Evolutionary conservation across 2,329 filamentous ascomycete genomes (phyloP).

Genomic region (Paradendryphiella salina): DNA sequence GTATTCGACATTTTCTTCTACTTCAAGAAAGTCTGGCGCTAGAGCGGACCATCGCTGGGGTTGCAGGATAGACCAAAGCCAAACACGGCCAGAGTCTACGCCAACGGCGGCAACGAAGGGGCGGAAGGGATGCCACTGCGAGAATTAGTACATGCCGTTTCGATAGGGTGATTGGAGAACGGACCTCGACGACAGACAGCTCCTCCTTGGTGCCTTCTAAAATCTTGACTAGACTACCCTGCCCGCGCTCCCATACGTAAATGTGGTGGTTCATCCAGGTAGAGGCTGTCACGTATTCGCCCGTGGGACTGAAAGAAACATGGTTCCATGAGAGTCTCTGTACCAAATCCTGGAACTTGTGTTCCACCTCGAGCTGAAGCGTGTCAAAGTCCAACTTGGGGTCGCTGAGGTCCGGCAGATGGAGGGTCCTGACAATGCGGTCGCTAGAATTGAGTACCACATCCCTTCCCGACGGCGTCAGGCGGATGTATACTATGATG

Average conservation of each 20-base stretch:
- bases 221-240: slow-evolving; percentile 94
- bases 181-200: slow-evolving; percentile 80
- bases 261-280: slow-evolving; percentile 99
- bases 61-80: slow-evolving; percentile 93
- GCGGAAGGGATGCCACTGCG: slow-evolving; percentile 80
- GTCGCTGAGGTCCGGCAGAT: slow-evolving; percentile 72
- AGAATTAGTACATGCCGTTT: not conserved
- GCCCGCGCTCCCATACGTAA: slow-evolving; percentile 95
- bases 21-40: slow-evolving; percentile 94
- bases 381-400: slow-evolving; percentile 76
- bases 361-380: slow-evolving; percentile 87
- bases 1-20: slow-evolving; percentile 98
- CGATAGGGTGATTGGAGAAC: not conserved
- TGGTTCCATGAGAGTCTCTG: slow-evolving; percentile 96
- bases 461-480: slow-evolving; percentile 82
- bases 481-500: slow-evolving; percentile 82
- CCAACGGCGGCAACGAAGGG: slow-evolving; percentile 89
- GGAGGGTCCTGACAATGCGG: slow-evolving; percentile 89
- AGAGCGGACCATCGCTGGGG: slow-evolving; percentile 97
- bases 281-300: slow-evolving; percentile 93
- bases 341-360: slow-evolving; percentile 98
- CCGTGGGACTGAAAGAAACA: slow-evolving; percentile 89
- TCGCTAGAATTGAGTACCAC: slow-evolving; percentile 92
- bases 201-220: slow-evolving; percentile 96
- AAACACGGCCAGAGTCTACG: slow-evolving; percentile 88